These are phyloP conservation scores for Penicillium vulpinum DNA, from an alignment of 2,329 filamentous ascomycete genomes.

Conservation along the genomic window DNA sequence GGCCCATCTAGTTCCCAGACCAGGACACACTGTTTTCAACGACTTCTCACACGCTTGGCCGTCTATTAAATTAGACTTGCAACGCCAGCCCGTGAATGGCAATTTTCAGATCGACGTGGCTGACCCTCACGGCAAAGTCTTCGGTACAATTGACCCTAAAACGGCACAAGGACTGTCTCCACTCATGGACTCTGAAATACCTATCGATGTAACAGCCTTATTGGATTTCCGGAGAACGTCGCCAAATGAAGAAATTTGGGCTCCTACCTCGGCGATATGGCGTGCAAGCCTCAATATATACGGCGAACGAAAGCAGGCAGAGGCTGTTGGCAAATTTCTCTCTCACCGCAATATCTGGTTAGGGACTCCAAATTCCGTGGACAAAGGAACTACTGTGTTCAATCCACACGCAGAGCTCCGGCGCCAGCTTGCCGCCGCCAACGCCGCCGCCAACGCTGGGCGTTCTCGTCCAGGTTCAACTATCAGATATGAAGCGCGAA, in stretches of 20 bases:
- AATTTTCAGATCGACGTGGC: constrained; percentile 66
- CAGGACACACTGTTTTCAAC: constrained; percentile 59
- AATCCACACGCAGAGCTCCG: constrained; percentile 70
- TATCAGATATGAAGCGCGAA: constrained; percentile 54
- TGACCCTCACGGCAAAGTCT: constrained; percentile 69
- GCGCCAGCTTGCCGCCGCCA: constrained; percentile 39
- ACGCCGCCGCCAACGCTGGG: constrained; percentile 13
- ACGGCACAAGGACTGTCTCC: constrained; percentile 68
- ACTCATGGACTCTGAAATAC: constrained; percentile 67
- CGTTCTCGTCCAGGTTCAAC: constrained; percentile 24
- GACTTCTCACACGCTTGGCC: constrained; percentile 63
- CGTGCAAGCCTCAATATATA: constrained; percentile 75
- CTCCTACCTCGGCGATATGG: constrained; percentile 61
- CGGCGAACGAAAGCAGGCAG: constrained; percentile 66
- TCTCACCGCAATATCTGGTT: constrained; percentile 67
- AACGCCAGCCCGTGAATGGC: constrained; percentile 57
- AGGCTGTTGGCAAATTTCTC: constrained; percentile 67
- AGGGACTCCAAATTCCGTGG: constrained; percentile 63
- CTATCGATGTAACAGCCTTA: constrained; percentile 70
- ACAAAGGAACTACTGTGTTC: constrained; percentile 67
- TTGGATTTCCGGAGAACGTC: constrained; percentile 67
- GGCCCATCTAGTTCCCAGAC: constrained; percentile 69
- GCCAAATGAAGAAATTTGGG: constrained; percentile 64
- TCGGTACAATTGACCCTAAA: constrained; percentile 72
- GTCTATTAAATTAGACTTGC: constrained; percentile 70